Conservation (phyloP, 257 asterid species). For the Thymus mandschuricus region DNA sequence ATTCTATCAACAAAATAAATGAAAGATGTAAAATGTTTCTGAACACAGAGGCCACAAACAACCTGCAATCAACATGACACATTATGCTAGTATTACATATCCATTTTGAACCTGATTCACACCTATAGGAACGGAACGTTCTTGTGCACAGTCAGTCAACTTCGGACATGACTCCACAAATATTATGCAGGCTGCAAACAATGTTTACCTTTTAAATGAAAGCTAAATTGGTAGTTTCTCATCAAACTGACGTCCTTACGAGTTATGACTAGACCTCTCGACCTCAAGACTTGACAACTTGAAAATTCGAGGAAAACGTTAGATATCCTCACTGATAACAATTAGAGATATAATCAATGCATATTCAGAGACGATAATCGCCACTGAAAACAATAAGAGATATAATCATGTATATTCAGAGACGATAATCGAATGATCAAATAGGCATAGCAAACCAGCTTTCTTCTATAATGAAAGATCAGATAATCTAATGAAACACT, state of each 20-base stretch:
- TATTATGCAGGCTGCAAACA: neutral
- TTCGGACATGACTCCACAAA: too few relatives aligned
- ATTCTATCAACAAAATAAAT: slow-evolving; percentile 34
- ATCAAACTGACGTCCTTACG: too few relatives aligned
- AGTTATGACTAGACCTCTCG: too few relatives aligned
- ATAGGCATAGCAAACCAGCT: neutral
- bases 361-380: neutral
- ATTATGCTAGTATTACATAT: too few relatives aligned
- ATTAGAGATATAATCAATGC: neutral
- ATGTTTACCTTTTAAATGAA: neutral
- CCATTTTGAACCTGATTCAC: neutral
- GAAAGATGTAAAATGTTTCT: too few relatives aligned
- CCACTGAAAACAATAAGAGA: neutral
- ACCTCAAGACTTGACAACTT: neutral
- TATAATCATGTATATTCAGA: neutral
- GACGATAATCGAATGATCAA: neutral
- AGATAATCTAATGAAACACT: too few relatives aligned
- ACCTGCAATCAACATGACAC: too few relatives aligned
- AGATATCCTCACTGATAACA: neutral
- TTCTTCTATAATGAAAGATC: neutral
- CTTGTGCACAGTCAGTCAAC: neutral
- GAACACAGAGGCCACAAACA: too few relatives aligned
- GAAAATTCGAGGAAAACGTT: too few relatives aligned
- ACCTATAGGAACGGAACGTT: neutral
- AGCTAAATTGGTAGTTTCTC: too few relatives aligned